Conservation (phyloP, 306 rosid genomes). For the Citrullus amarus region DNA sequence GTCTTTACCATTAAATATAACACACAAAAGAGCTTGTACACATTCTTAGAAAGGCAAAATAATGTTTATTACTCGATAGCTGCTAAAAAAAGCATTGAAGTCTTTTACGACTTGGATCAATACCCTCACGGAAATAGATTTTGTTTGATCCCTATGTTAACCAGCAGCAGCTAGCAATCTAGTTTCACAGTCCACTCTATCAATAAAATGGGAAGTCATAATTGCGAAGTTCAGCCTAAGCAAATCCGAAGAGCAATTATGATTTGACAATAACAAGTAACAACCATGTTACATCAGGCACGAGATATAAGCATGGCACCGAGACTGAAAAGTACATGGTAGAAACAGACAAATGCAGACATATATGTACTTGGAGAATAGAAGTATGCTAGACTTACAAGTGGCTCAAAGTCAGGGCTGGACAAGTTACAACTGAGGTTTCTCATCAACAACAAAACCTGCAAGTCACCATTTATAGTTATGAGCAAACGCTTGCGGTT, state of each 20-base stretch:
- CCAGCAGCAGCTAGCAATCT: neutral
- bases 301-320: neutral
- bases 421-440: constrained; percentile 73
- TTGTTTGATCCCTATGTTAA: neutral
- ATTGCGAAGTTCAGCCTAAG: neutral
- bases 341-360: neutral
- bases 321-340: neutral
- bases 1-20: neutral
- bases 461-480: constrained; percentile 24
- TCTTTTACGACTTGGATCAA: neutral
- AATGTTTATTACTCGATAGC: neutral
- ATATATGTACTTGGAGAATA: neutral
- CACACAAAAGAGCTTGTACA: neutral
- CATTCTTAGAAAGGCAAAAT: neutral
- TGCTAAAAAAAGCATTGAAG: neutral
- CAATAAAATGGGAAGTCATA: neutral
- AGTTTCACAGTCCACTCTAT: neutral
- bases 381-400: constrained; percentile 32
- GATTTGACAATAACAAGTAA: no score
- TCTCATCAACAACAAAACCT: constrained; percentile 83
- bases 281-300: neutral
- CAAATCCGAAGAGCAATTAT: neutral
- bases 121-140: neutral
- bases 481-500: neutral
- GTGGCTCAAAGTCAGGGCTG: constrained; percentile 58